Conservation (phyloP, 2,329 filamentous ascomycete species). For the Phialemonium atrogriseum region DNA sequence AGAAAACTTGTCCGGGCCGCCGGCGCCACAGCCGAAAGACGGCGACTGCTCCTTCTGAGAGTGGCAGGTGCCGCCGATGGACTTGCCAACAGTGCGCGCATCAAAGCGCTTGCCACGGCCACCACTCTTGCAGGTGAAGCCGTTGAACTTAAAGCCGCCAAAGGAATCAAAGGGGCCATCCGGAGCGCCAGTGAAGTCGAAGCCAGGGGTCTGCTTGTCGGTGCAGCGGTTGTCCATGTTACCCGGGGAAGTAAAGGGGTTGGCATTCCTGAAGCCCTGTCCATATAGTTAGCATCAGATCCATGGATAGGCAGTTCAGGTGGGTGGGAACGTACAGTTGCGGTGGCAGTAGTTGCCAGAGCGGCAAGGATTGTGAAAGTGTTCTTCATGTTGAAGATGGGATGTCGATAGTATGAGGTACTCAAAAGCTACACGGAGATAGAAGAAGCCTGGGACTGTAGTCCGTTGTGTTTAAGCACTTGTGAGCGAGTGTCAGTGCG, state of each 20-base stretch:
- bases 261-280: conserved; percentile 20
- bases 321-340: conserved; percentile 24
- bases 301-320: background rate
- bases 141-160: conserved; percentile 64
- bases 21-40: conserved; percentile 45
- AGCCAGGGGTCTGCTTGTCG: conserved; percentile 59
- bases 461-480: conserved; percentile 2
- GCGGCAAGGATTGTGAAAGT: conserved; percentile 38
- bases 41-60: conserved; percentile 39
- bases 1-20: conserved; percentile 56
- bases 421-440: conserved; percentile 6
- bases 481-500: conserved; percentile 14
- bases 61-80: conserved; percentile 48
- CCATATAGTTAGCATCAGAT: background rate
- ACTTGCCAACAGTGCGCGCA: conserved; percentile 47
- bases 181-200: conserved; percentile 59
- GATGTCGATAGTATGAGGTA: conserved; percentile 3
- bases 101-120: conserved; percentile 44
- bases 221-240: conserved; percentile 75
- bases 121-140: conserved; percentile 60
- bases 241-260: conserved; percentile 55
- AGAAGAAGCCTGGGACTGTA: conserved; percentile 4
- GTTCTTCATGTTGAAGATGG: conserved; percentile 40
- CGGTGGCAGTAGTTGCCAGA: conserved; percentile 42
- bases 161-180: conserved; percentile 57